Conservation (phyloP, 176 grass and related monocot species). For the Tillandsia leiboldiana region DNA sequence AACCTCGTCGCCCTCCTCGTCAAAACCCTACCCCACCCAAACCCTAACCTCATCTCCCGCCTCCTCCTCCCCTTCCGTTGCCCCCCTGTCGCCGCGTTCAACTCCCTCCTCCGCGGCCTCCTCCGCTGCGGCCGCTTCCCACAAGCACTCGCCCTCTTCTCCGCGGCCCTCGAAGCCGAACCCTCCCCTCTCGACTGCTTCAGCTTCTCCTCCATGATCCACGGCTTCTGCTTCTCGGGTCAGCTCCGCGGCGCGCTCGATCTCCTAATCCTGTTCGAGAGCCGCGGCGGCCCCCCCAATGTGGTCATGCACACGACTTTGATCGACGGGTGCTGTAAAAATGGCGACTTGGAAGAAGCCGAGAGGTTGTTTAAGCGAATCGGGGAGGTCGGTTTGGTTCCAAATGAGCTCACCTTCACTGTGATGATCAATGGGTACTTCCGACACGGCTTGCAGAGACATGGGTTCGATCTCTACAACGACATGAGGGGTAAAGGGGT, state of each 20-base stretch:
- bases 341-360: slow-evolving; percentile 28
- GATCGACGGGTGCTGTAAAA: slow-evolving; percentile 41
- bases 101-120: slow-evolving; percentile 14
- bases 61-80: slow-evolving; percentile 5
- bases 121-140: slow-evolving; percentile 11
- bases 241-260: not conserved
- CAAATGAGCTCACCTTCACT: slow-evolving; percentile 61
- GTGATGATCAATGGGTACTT: slow-evolving; percentile 57
- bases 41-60: slow-evolving; percentile 15
- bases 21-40: slow-evolving; percentile 16
- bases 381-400: slow-evolving; percentile 24
- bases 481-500: slow-evolving; percentile 39
- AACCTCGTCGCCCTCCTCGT: not conserved
- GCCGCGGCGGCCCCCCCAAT: slow-evolving; percentile 10
- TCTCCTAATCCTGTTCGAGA: slow-evolving; percentile 15
- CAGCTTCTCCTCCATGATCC: slow-evolving; percentile 19
- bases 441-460: slow-evolving; percentile 12
- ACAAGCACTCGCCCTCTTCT: slow-evolving; percentile 8
- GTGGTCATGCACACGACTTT: slow-evolving; percentile 44
- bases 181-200: not conserved
- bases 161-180: not conserved
- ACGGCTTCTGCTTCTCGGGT: slow-evolving; percentile 16
- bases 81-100: slow-evolving; percentile 11
- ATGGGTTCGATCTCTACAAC: slow-evolving; percentile 35
- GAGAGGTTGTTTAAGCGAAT: slow-evolving; percentile 48